Base-by-base conservation (phyloP, 2,329 filamentous ascomycete species). In the Myriangium duriaei region DNA sequence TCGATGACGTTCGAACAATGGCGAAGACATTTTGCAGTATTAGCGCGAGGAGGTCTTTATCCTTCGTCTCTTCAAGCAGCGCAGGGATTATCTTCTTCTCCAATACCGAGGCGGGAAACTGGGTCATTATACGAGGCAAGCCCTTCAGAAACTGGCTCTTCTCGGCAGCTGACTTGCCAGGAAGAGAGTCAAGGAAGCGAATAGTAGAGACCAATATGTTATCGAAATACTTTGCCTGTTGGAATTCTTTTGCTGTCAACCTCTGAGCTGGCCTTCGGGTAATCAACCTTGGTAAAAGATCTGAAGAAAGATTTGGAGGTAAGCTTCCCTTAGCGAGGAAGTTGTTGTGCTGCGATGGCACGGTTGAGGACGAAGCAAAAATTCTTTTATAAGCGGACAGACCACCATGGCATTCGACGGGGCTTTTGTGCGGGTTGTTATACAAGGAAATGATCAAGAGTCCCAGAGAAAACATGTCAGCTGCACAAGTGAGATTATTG, bases 171-270 rank as follows among this genome's bases (percentile, higher is more conserved):
- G 86, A 94, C 63, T 98, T 98, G 21, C 84, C 83, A 0, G 91
- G 88, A 42, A 98, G 75, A 0, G 79, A 74, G 50, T 98, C 91
- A 16, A 98, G 66, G 53, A 98, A 98, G 10, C 91, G 82, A 45
- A 98, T 94, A 0, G 91, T 95, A 0, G 87, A 94, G 14, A 98
- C 85, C 4, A 98, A 68, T 32, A 96, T 83, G 52, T 96, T 98
- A 60, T 98, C 86, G 55, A 98, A 98, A 56, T 92, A 98, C 47
- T 84, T 79, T 52, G 86, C 92, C 57, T 95, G 76, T 54, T 98
- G 91, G 49, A 98, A 96, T 50, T 94, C 88, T 38, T 74, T 76
- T 4, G 88, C 86, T 16, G 78, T 86, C 64, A 96, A 73, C 31
- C 91, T 75, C 55, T 93, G 83, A 3, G 86, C 85, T 2, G 91